A percentile compares a stretch with the other conserved stretches of the same genome.
Evolutionary conservation across 2,329 filamentous ascomycete genomes (phyloP).

Genomic region (Colletotrichum sidae): DNA sequence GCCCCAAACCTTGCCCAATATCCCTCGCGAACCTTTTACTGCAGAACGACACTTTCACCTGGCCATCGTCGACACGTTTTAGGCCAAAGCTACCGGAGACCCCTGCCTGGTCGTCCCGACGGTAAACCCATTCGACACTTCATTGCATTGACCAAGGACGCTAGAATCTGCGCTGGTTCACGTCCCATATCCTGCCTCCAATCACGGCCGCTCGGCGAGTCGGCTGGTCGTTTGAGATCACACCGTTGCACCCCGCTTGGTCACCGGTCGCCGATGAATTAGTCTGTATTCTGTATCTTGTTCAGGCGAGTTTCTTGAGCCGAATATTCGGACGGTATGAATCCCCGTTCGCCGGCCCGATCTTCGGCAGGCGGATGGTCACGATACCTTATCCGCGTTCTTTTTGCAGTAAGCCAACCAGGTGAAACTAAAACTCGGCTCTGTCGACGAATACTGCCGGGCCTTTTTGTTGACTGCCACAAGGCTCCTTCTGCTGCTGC

Average conservation of each 20-base stretch:
- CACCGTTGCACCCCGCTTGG: background rate
- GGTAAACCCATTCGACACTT: conserved; percentile 15
- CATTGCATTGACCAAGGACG: conserved; percentile 17
- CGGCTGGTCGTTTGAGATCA: background rate
- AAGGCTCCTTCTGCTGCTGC: too few species aligned
- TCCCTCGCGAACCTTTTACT: background rate
- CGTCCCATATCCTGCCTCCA: conserved; percentile 1
- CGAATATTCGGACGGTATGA: too few species aligned
- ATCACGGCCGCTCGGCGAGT: background rate
- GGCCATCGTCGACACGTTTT: background rate
- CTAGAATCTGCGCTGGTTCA: conserved; percentile 11
- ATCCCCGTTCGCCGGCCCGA: too few species aligned
- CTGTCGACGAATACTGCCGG: too few species aligned
- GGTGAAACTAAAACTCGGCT: too few species aligned
- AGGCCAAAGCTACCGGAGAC: background rate
- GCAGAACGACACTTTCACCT: background rate
- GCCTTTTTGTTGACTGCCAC: too few species aligned
- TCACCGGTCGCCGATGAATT: too few species aligned
- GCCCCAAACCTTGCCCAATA: background rate
- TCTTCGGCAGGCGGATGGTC: too few species aligned
- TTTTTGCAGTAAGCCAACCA: too few species aligned
- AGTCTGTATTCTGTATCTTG: too few species aligned
- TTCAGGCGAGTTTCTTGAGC: too few species aligned
- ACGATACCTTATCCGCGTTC: too few species aligned
- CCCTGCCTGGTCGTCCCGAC: conserved; percentile 17